Percentiles rank a stretch among this genome's conserved stretches.
Evolutionary conservation across 345 rosid species (phyloP).

Genomic region (Adansonia digitata): DNA sequence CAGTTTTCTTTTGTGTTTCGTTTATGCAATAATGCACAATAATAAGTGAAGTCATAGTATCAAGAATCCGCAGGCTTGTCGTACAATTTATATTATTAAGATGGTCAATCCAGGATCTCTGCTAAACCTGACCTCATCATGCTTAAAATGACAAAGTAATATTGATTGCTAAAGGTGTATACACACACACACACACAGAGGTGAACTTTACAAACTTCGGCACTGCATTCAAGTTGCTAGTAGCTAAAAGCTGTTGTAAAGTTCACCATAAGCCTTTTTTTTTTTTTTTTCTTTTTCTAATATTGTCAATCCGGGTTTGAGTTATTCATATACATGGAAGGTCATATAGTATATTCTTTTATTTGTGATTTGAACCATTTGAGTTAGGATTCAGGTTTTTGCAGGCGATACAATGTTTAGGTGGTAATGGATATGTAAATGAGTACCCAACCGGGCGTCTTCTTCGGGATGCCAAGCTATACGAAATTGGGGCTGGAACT

Average conservation of each 20-base stretch:
- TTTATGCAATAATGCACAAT: background rate
- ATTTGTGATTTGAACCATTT: background rate
- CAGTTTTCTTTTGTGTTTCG: background rate
- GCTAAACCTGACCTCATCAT: background rate
- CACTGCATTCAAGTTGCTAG: background rate
- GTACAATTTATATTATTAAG: background rate
- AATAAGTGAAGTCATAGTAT: background rate
- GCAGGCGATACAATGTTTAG: conserved; percentile 96
- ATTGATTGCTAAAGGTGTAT: background rate
- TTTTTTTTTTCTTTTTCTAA: background rate
- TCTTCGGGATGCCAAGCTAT: conserved; percentile 86
- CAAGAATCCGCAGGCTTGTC: background rate
- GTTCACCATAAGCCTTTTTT: background rate
- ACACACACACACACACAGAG: background rate
- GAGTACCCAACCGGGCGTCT: conserved; percentile 88
- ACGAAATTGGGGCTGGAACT: conserved; percentile 95
- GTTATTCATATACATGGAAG: background rate
- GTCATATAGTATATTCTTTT: background rate
- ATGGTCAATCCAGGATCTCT: background rate
- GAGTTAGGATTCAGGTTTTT: conserved; percentile 17
- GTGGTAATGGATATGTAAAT: conserved; percentile 91
- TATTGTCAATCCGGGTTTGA: background rate
- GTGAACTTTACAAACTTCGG: background rate
- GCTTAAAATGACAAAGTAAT: background rate
- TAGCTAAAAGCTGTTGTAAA: background rate